A percentile compares a stretch with the other conserved stretches of the same genome.
These are phyloP conservation scores for Fusarium pseudocircinatum DNA, from an alignment of 2,329 filamentous ascomycete genomes.

Conservation along the genomic window DNA sequence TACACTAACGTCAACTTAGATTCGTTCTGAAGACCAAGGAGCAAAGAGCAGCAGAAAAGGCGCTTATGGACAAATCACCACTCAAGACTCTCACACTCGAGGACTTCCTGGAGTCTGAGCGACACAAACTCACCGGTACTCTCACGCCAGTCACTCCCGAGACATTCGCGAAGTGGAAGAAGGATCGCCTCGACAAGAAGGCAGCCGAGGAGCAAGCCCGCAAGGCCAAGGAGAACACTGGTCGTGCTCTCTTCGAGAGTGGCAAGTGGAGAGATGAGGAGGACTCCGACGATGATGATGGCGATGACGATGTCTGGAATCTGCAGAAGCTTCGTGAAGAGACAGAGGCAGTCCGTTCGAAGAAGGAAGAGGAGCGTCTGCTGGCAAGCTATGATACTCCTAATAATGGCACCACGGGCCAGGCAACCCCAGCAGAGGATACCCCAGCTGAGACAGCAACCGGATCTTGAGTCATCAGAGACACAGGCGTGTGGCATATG, in stretches of 20 bases:
- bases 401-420: conserved; percentile 12
- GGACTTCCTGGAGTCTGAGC: conserved; percentile 95
- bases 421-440: conserved; percentile 25
- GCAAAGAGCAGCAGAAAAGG: conserved; percentile 94
- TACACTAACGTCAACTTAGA: conserved; percentile 57
- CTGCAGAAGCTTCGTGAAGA: conserved; percentile 83
- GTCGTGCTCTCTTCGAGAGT: conserved; percentile 94
- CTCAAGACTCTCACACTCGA: conserved; percentile 94
- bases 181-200: conserved; percentile 94
- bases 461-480: conserved; percentile 37
- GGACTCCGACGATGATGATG: conserved; percentile 69
- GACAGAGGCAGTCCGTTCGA: conserved; percentile 78
- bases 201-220: conserved; percentile 90
- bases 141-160: conserved; percentile 95
- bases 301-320: conserved; percentile 75
- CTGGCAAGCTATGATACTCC: conserved; percentile 45
- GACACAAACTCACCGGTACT: conserved; percentile 91
- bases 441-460: conserved; percentile 34
- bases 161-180: conserved; percentile 96
- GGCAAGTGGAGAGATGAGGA: conserved; percentile 85
- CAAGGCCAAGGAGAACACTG: conserved; percentile 94
- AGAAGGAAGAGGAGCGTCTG: conserved; percentile 80
- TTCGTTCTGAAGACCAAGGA: conserved; percentile 99
- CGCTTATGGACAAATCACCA: conserved; percentile 93
- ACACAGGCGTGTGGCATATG: conserved; percentile 26